Evolutionary conservation across 129 eudicot genomes (phyloP).

Genomic region (Flaveria linearis): DNA sequence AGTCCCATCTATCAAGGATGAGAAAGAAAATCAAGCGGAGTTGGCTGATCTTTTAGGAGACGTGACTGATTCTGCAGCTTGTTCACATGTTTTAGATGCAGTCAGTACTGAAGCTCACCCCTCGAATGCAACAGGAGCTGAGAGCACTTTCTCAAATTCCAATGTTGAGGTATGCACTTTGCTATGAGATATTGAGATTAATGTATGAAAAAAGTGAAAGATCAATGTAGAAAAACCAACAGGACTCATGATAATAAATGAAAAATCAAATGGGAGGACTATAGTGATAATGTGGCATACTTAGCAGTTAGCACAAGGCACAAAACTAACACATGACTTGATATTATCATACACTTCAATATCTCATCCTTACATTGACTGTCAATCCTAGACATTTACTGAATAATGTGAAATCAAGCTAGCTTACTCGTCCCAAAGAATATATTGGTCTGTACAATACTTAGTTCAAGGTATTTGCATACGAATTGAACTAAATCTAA

Average conservation of each 20-base stretch:
- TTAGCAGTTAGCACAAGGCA: neutral
- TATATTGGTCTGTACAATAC: neutral
- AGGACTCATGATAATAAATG: constrained; percentile 20
- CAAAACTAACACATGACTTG: neutral
- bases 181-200: constrained; percentile 11
- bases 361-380: constrained; percentile 6
- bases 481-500: constrained; percentile 11
- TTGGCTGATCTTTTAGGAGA: constrained; percentile 35
- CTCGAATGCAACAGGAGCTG: constrained; percentile 41
- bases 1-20: constrained; percentile 19
- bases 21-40: constrained; percentile 42
- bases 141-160: constrained; percentile 35
- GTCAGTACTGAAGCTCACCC: constrained; percentile 28
- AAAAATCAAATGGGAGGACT: neutral
- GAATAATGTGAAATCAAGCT: constrained; percentile 19
- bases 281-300: neutral
- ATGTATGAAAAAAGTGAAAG: constrained; percentile 5
- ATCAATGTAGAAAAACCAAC: constrained; percentile 16
- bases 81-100: constrained; percentile 35
- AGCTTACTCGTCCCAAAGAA: constrained; percentile 9
- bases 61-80: constrained; percentile 23
- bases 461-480: neutral
- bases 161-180: constrained; percentile 49
- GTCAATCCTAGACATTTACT: constrained; percentile 13
- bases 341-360: neutral